phyloP scores from a whole-genome alignment of 306 rosid genomes.

The Casuarina glauca region DNA sequence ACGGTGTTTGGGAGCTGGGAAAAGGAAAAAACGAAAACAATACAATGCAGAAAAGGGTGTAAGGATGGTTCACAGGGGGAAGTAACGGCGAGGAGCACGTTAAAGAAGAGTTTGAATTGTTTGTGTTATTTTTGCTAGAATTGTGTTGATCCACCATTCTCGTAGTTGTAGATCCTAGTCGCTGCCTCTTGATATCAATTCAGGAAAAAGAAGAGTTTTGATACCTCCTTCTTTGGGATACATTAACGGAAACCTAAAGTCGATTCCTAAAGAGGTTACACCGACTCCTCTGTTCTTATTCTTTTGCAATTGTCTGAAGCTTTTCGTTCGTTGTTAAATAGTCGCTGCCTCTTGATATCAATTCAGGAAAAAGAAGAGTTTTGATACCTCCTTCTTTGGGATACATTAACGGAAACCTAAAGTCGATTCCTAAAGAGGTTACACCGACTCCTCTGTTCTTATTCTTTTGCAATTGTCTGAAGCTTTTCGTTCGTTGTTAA shows the following conservation, averaged over 20 bases:
- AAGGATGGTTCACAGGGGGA: no score
- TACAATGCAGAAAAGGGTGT: no score
- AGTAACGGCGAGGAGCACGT: neutral
- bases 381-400: conserved; percentile 84
- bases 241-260: conserved; percentile 65
- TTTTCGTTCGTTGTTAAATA: neutral
- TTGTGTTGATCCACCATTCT: no score
- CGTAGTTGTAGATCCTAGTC: neutral
- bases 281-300: neutral
- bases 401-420: conserved; percentile 65
- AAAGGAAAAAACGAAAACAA: no score
- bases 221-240: conserved; percentile 87
- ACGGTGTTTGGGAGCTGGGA: no score
- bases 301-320: neutral
- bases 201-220: conserved; percentile 89
- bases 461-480: neutral
- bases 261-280: conserved; percentile 83
- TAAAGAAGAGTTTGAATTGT: neutral
- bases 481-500: neutral
- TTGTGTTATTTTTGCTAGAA: neutral
- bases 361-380: conserved; percentile 82
- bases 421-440: conserved; percentile 90
- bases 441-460: neutral
- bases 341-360: neutral
- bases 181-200: neutral